A percentile compares a stretch with the other conserved stretches of the same genome.
These are phyloP conservation scores for Hibiscus mutabilis DNA, from an alignment of 345 rosid genomes.

Conservation along the genomic window DNA sequence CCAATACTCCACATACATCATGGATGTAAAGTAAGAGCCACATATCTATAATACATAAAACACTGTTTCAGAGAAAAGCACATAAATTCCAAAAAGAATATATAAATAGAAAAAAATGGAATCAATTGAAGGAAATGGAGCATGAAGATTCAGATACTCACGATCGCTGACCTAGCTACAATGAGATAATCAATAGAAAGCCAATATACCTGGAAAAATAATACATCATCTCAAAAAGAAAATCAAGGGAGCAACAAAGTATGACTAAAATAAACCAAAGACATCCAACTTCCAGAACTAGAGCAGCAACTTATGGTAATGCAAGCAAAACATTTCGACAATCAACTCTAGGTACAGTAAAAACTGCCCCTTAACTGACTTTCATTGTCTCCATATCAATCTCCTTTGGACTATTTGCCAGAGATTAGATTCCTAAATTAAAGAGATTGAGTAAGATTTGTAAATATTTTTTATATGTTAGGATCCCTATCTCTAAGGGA, in stretches of 20 bases:
- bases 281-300: neutral
- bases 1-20: conserved; percentile 94
- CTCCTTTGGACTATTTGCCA: neutral
- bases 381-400: neutral
- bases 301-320: neutral
- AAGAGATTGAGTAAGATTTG: too few species aligned
- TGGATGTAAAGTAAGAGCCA: conserved; percentile 79
- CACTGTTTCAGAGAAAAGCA: conserved; percentile 2
- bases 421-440: too few species aligned
- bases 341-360: neutral
- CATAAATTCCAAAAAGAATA: neutral
- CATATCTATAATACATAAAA: conserved; percentile 42
- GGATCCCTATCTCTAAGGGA: too few species aligned
- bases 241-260: neutral
- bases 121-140: neutral
- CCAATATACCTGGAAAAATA: conserved; percentile 76
- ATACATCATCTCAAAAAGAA: conserved; percentile 7
- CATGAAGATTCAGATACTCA: conserved; percentile 32
- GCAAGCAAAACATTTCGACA: neutral
- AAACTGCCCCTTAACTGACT: neutral
- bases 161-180: conserved; percentile 83
- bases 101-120: neutral
- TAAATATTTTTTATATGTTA: too few species aligned
- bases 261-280: neutral
- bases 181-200: conserved; percentile 73